Evolutionary conservation across 176 grass and related monocot species (phyloP), one percentile per base, ranked within the genome.

Genomic region (Pharus latifolius): DNA sequence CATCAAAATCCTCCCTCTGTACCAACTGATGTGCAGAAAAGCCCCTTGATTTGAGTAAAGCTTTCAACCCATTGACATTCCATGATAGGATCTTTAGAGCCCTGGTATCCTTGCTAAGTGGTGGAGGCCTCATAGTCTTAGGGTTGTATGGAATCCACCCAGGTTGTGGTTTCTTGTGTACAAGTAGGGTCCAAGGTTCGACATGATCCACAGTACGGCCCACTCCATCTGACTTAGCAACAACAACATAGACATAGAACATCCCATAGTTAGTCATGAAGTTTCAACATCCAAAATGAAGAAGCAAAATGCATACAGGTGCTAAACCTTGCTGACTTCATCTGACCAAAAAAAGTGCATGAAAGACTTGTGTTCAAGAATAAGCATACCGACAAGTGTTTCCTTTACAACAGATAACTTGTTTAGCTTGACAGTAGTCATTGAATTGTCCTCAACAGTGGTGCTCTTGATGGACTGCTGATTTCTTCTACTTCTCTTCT

Each of bases 1-100:
- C 75, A 80, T 98, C 94, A 83, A 98, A 98, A 70, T 92, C 89
- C 55, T 98, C 94, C 67, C 90, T 92, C 78, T 90, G 70, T 63
- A 86, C 89, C 46, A 98, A 75, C 56, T 90, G 69, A 57, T 90
- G 75, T 48, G 88, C 20, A 65, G 94, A 90, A 66, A 85, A 92
- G 52, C 56, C 75, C 82, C 88, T 89, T 37, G 76, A 72, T 62
- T 92, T 97, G 30, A 90, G 66, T 68, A 97, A 85, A 82, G 89
- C 83, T 75, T 84, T 88, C 67, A 97, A 87, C 31, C 94, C 94
- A 74, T 88, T 97, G 27, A 97, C 94, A 83, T 97, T 97, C 94
- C 94, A 97, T 30, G 94, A 92, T 48, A 92, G 49, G 68, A 97
- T 77, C 61, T 97, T 97, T 26, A 97, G 19, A 24, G 70, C 78